phyloP scores from a whole-genome alignment of 306 rosid species.

The Dalbergia cochinchinensis region DNA sequence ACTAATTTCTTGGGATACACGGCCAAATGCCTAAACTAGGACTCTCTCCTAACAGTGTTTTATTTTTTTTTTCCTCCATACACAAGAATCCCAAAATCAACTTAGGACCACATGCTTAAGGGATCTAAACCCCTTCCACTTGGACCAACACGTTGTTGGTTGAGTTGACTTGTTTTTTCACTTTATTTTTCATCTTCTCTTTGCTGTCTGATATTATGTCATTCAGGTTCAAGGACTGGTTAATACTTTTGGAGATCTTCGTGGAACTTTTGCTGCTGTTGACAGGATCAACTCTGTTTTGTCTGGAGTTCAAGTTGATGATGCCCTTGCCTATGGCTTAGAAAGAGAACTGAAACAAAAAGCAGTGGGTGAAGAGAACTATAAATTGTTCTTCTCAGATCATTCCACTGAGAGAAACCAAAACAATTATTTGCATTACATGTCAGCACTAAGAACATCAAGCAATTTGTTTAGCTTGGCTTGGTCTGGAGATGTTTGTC shows the following conservation, averaged over 20 bases:
- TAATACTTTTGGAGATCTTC: conserved; percentile 94
- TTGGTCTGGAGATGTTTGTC: conserved; percentile 85
- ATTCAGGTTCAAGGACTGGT: conserved; percentile 98
- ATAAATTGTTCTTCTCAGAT: conserved; percentile 63
- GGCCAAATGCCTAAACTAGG: too few species aligned
- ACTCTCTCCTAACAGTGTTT: too few species aligned
- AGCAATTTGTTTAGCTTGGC: conserved; percentile 71
- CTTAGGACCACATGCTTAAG: too few species aligned
- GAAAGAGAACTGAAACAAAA: conserved; percentile 85
- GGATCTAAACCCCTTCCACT: too few species aligned
- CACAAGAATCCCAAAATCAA: too few species aligned
- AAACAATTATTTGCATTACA: conserved; percentile 64
- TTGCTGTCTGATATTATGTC: conserved; percentile 43
- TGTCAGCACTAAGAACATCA: conserved; percentile 85
- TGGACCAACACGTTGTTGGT: too few species aligned
- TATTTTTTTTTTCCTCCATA: too few species aligned
- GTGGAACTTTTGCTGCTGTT: conserved; percentile 82
- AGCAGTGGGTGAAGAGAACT: conserved; percentile 63
- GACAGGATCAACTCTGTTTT: conserved; percentile 95
- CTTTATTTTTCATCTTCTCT: conserved; percentile 38
- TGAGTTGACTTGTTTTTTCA: conserved; percentile 2
- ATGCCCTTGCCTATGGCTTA: conserved; percentile 90
- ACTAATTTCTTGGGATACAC: too few species aligned
- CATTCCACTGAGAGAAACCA: conserved; percentile 55
- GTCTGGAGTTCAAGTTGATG: conserved; percentile 81